These are phyloP conservation scores for Buddleja alternifolia DNA, from an alignment of 257 asterid genomes.

Conservation along the genomic window DNA sequence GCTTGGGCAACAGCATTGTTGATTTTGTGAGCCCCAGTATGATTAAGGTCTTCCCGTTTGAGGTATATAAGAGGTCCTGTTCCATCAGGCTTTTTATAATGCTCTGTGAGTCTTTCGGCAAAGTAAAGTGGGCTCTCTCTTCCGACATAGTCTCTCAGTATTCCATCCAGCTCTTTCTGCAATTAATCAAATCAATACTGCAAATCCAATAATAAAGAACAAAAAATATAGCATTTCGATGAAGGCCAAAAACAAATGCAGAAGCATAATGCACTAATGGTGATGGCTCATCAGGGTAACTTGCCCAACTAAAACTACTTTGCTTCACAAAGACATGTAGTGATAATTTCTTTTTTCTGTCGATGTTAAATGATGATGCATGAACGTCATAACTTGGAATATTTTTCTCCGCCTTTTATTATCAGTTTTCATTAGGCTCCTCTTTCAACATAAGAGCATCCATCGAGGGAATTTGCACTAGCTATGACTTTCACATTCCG, in stretches of 20 bases:
- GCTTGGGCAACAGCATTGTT: conserved; percentile 94
- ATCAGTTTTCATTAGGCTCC: not conserved
- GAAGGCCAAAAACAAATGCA: not conserved
- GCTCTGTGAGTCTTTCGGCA: conserved; percentile 88
- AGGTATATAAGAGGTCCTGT: conserved; percentile 83
- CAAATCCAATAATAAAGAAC: conserved; percentile 7
- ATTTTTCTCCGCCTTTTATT: not conserved
- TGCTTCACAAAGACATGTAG: not conserved
- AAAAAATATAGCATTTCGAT: not conserved
- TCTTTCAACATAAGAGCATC: not conserved
- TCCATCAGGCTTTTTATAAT: conserved; percentile 70
- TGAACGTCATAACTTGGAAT: not conserved
- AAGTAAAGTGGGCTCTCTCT: conserved; percentile 94
- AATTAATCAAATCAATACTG: conserved; percentile 6
- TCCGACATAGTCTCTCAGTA: conserved; percentile 91
- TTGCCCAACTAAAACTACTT: not conserved
- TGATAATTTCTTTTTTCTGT: not conserved
- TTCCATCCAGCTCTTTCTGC: conserved; percentile 82
- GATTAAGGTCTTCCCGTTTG: conserved; percentile 95
- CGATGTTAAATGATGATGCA: no score
- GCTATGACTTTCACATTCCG: not conserved
- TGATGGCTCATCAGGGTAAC: not conserved
- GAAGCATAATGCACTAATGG: not conserved
- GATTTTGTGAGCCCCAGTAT: conserved; percentile 97
- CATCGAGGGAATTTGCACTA: conserved; percentile 1